Conservation (phyloP, 352 stramenopile genomes). For the Ophiocytium majus region DNA sequence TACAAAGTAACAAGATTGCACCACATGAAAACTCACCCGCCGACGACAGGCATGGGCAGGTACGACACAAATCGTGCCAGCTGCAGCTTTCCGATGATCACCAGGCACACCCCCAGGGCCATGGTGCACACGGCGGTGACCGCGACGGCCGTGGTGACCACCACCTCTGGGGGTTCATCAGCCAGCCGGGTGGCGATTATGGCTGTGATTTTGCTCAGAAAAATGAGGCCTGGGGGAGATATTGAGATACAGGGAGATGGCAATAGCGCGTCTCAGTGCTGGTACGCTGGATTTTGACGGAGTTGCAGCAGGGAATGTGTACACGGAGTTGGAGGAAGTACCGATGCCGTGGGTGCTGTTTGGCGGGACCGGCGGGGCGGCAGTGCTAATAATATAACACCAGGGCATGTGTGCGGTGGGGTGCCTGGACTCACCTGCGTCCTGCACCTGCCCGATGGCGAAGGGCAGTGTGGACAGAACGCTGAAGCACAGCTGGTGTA, state of each 20-base stretch:
- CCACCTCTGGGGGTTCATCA: conserved; percentile 59
- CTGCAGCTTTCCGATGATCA: conserved; percentile 87
- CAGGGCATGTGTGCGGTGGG: too few species aligned
- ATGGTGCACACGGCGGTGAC: conserved; percentile 83
- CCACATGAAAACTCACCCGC: conserved; percentile 72
- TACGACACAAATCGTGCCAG: conserved; percentile 91
- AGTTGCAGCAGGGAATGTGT: too few species aligned
- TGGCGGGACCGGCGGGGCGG: too few species aligned
- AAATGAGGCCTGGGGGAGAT: conserved; percentile 89
- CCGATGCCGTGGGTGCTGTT: too few species aligned
- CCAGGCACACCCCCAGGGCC: conserved; percentile 82
- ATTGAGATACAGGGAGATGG: too few species aligned
- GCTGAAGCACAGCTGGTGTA: conserved; percentile 92
- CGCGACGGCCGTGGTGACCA: conserved; percentile 83
- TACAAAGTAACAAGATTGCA: too few species aligned
- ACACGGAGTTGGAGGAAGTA: too few species aligned
- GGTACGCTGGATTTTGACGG: too few species aligned
- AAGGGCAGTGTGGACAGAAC: conserved; percentile 86
- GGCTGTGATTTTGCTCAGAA: conserved; percentile 85
- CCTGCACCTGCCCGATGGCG: conserved; percentile 92
- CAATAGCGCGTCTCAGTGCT: too few species aligned
- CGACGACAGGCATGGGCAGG: conserved; percentile 92
- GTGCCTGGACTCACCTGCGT: too few species aligned
- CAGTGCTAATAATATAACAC: too few species aligned
- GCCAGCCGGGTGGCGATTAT: conserved; percentile 52